Evolutionary conservation across 768 basidiomycete species (phyloP), one percentile per base, ranked within the genome.

Genomic region (Tricholoma matsutake): DNA sequence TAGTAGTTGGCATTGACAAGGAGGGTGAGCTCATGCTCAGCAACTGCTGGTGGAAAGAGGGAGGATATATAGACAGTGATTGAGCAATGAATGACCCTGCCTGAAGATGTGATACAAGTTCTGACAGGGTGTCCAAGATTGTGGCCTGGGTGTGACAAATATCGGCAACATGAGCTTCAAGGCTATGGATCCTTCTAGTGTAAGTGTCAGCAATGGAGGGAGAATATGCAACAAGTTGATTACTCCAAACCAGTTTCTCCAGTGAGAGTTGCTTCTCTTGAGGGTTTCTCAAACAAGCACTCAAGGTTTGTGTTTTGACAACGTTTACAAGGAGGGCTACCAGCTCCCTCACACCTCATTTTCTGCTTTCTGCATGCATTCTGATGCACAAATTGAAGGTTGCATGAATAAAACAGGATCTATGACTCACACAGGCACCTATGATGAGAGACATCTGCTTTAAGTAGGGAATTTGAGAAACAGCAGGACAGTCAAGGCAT

Each of bases 361-460:
- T 97, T 97, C 80, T 96, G 94, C 69, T 94, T 92, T 67, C 95
- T 81, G 74, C 95, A 96, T 16, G 94, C 92, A 86, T 96, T 96
- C 93, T 95, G 71, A 43, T 43, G 56, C 31, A 63, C 29, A 29
- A 41, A 22, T 61, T 61, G 54, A 65, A 67, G 54, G 55, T 60
- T 57, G 14, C 59, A 34, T 34, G 49, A 52, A 37, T 61, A 52
- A 28, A 60, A 22, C 20, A 43, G 14, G 16, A 37, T 31, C 51
- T 5, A 47, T 14, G 37, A 79, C 85, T 74, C 74, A 94, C 92
- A 68, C 92, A 94, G 59, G 92, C 92, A 70, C 92, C 92, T 94
- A 68, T 68, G 51, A 35, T 58, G 58, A 59, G n/a, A n/a, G 61
- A 58, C 59, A 59, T 51, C 64, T 66, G 32, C 65, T 32, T 60